Evolutionary conservation across 176 grass and related monocot genomes (phyloP).

Genomic region (Poa pratensis): DNA sequence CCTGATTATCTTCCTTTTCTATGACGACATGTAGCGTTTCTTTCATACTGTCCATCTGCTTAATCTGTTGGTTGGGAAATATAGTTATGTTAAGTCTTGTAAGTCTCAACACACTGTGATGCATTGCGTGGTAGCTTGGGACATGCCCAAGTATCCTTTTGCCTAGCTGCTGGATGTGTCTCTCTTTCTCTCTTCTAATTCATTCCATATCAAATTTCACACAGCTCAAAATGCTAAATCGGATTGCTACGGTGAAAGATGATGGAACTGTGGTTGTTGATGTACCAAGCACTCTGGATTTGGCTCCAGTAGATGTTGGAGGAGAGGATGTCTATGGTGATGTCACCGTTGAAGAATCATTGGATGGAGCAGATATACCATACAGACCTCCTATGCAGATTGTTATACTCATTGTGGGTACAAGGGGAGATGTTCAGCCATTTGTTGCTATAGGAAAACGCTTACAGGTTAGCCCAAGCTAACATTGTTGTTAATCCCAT

Average conservation of each 20-base stretch:
- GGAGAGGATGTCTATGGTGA: slow-evolving; percentile 56
- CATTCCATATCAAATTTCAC: background rate
- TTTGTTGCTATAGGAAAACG: slow-evolving; percentile 97
- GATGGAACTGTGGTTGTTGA: slow-evolving; percentile 97
- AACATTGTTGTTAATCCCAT: slow-evolving; percentile 31
- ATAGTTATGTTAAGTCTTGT: background rate
- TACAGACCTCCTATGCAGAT: slow-evolving; percentile 87
- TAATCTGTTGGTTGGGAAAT: background rate
- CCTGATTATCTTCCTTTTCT: background rate
- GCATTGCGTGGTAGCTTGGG: background rate
- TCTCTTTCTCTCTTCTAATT: background rate
- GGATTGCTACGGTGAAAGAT: slow-evolving; percentile 80
- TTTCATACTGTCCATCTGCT: background rate
- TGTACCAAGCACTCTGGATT: slow-evolving; percentile 76
- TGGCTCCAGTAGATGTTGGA: slow-evolving; percentile 38
- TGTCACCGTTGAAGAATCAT: slow-evolving; percentile 51
- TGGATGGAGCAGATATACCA: slow-evolving; percentile 69
- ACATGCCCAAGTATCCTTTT: background rate
- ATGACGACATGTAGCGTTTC: background rate
- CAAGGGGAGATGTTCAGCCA: slow-evolving; percentile 96
- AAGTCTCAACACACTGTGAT: background rate
- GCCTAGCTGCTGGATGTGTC: background rate
- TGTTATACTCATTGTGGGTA: slow-evolving; percentile 96
- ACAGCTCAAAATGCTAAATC: slow-evolving; percentile 70
- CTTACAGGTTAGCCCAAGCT: slow-evolving; percentile 68